Base-by-base conservation (phyloP, 352 stramenopile genomes). In the Phytophthora syringae region DNA sequence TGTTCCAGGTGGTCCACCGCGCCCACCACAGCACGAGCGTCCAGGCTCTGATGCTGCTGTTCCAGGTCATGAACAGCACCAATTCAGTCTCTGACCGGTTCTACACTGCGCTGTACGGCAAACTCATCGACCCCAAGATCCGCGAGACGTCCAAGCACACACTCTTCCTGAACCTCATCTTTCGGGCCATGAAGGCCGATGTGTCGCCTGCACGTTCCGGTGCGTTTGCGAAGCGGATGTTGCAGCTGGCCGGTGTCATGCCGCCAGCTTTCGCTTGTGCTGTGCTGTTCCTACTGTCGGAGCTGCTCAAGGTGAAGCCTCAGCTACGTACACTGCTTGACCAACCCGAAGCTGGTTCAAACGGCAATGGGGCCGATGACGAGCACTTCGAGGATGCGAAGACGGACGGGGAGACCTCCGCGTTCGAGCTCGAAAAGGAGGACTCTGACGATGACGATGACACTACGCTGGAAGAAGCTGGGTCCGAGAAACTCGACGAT, bases 91-190 rank as follows among this genome's bases (percentile, higher is more conserved):
- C 91, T 45, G 93, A 98, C 72, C 84, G 98, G 9, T 99, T 99
- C 63, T 99, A 99, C 84, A 85, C 90, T 34, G 95, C 97, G 6
- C 80, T 99, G 7, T 99, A 99, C 80, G 86, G 83, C 39, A 98
- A 98, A 68, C 74, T 99, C 12, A 73, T 87, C n/a, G 84, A 97
- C 44, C 70, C 86, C 9, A 93, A 97, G 37, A 75, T 99, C 54
- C 77, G 81, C 28, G 88, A 96, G 60, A 98, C 95, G 25, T 95
- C 86, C 59, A 97, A 99, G 73, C 82, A 98, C 66, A 99, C 96
- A 15, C 82, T 99, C 52, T 99, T 99, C 54, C 86, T 99, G 21
- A 99, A 99, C 77, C 67, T 99, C n/a, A 66, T 99, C 32, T 99
- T 98, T 84, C 97, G 97, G 49, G 94, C 97, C 11, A 94, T 99